Conservation (phyloP, 1,284 basidiomycete species). For the Cryptococcus maquisensis region DNA sequence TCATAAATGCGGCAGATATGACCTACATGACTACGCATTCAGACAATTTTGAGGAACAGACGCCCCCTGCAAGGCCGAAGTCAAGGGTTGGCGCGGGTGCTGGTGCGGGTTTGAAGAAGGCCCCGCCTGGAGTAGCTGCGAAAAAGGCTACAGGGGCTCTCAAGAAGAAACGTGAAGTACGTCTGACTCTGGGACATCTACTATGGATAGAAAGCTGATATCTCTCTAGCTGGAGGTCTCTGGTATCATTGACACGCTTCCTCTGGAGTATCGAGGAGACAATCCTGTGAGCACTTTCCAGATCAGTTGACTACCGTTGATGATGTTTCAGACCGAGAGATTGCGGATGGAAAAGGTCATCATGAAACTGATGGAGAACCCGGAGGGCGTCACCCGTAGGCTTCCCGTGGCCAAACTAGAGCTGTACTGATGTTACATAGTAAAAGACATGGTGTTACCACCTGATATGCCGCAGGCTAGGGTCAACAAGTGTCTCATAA, state of each 20-base stretch:
- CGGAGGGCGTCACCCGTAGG: slow-evolving; percentile 36
- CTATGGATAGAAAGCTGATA: background rate
- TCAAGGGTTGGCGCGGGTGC: background rate
- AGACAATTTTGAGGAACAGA: slow-evolving; percentile 10
- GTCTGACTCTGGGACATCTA: slow-evolving; percentile 7
- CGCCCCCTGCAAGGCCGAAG: slow-evolving; percentile 11
- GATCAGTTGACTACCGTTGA: background rate
- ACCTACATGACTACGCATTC: slow-evolving; percentile 45
- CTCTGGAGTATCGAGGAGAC: slow-evolving; percentile 83
- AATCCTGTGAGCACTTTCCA: slow-evolving; percentile 60
- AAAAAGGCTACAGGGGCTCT: slow-evolving; percentile 52
- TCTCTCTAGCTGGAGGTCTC: slow-evolving; percentile 55
- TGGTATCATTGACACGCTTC: slow-evolving; percentile 69
- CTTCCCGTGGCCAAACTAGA: background rate
- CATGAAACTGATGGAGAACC: slow-evolving; percentile 38
- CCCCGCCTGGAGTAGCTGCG: slow-evolving; percentile 6
- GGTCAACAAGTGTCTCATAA: slow-evolving; percentile 89
- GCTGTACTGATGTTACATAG: slow-evolving; percentile 49
- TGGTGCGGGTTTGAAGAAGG: slow-evolving; percentile 1
- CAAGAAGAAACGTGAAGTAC: slow-evolving; percentile 71
- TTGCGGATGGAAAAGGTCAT: slow-evolving; percentile 69
- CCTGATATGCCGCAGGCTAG: slow-evolving; percentile 81
- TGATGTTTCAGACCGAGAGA: slow-evolving; percentile 58
- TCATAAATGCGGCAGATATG: slow-evolving; percentile 21
- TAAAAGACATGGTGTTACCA: slow-evolving; percentile 69